These are phyloP conservation scores for Centaurea solstitialis DNA, from an alignment of 129 eudicot species.

Conservation along the genomic window DNA sequence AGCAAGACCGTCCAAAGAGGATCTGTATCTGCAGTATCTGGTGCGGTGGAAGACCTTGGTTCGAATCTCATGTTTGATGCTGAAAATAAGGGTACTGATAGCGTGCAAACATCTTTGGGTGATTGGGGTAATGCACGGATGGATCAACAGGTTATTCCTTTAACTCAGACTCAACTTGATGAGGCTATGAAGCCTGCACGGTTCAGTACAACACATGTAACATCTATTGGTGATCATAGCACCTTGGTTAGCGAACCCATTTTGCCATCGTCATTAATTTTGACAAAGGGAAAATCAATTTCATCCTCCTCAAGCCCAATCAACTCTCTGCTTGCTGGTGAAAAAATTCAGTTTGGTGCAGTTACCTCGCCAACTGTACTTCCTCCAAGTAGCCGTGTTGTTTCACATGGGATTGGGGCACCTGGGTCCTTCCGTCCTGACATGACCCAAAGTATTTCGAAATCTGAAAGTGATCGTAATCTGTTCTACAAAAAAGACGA, in stretches of 20 bases:
- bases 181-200: slow-evolving; percentile 89
- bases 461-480: slow-evolving; percentile 40
- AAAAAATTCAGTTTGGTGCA: slow-evolving; percentile 96
- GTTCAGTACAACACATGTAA: slow-evolving; percentile 41
- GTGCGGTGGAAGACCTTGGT: slow-evolving; percentile 43
- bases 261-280: slow-evolving; percentile 51
- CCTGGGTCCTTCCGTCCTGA: slow-evolving; percentile 66
- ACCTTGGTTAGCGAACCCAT: slow-evolving; percentile 43
- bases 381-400: slow-evolving; percentile 62
- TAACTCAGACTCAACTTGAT: slow-evolving; percentile 88
- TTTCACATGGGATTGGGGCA: slow-evolving; percentile 71
- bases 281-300: slow-evolving; percentile 60
- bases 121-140: slow-evolving; percentile 50
- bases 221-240: slow-evolving; percentile 60
- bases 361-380: slow-evolving; percentile 92
- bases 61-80: slow-evolving; percentile 42
- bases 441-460: slow-evolving; percentile 41
- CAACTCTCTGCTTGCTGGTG: slow-evolving; percentile 92
- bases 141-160: slow-evolving; percentile 80
- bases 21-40: slow-evolving; percentile 42
- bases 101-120: slow-evolving; percentile 44
- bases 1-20: slow-evolving; percentile 54
- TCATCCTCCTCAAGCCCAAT: slow-evolving; percentile 82
- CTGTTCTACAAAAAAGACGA: slow-evolving; percentile 60
- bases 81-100: slow-evolving; percentile 49